Evolutionary conservation across 768 basidiomycete genomes (phyloP).

Genomic region (Lactarius pseudohatsudake): DNA sequence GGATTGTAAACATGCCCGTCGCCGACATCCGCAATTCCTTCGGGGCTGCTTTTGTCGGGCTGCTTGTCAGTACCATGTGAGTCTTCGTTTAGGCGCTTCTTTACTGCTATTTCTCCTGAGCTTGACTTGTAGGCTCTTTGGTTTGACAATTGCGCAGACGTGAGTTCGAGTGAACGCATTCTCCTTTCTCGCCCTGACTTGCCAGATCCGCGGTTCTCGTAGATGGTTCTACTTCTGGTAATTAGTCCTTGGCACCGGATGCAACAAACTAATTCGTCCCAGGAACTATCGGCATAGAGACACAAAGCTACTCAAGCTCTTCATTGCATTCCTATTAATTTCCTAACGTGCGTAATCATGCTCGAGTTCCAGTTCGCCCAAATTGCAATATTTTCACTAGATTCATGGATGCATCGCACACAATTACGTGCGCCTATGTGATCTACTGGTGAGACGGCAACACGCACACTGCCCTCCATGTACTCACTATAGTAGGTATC

Average conservation of each 20-base stretch:
- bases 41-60: neutral
- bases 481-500: neutral
- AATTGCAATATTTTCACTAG: neutral
- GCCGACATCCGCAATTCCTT: neutral
- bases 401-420: neutral
- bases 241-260: neutral
- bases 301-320: neutral
- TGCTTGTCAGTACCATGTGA: neutral
- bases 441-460: neutral
- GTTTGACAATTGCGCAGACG: neutral
- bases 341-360: neutral
- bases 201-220: neutral
- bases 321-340: neutral
- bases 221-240: neutral
- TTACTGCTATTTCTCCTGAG: neutral
- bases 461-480: neutral
- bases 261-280: neutral
- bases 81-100: neutral
- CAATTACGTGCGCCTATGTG: neutral
- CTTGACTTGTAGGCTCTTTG: neutral
- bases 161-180: neutral
- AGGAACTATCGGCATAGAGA: neutral
- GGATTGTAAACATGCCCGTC: neutral
- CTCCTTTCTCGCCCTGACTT: neutral
- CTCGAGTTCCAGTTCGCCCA: neutral